These are phyloP conservation scores for Sclerospora graminicola DNA, from an alignment of 352 stramenopile species.

Conservation along the genomic window DNA sequence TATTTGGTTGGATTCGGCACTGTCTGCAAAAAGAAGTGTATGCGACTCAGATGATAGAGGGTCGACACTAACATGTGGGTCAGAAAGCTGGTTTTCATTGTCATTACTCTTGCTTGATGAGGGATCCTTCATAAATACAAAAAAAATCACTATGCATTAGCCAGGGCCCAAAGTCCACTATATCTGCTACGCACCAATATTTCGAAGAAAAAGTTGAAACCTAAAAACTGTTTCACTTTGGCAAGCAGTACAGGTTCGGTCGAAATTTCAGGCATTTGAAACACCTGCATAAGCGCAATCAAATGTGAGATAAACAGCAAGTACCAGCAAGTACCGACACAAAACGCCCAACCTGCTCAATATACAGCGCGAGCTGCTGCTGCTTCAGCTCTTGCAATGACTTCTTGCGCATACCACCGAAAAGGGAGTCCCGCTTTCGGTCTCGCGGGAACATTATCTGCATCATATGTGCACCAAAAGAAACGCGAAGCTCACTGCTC, in stretches of 20 bases:
- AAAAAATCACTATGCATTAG: background rate
- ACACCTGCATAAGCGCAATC: constrained; percentile 22
- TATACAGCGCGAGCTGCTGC: constrained; percentile 63
- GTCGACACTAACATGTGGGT: background rate
- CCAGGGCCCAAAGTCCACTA: background rate
- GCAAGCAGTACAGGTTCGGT: constrained; percentile 23
- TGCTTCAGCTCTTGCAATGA: constrained; percentile 53
- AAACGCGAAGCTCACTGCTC: constrained; percentile 44
- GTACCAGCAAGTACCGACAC: constrained; percentile 6
- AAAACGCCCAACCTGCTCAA: constrained; percentile 33
- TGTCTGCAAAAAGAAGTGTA: constrained; percentile 7
- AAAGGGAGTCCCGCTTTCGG: constrained; percentile 63
- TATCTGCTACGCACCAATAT: constrained; percentile 25
- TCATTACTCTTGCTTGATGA: constrained; percentile 8
- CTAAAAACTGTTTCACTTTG: constrained; percentile 49
- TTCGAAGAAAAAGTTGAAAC: constrained; percentile 61
- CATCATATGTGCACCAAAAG: constrained; percentile 42
- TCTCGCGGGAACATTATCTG: constrained; percentile 50
- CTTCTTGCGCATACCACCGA: constrained; percentile 58
- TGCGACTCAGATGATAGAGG: background rate
- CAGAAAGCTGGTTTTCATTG: constrained; percentile 2
- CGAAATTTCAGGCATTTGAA: constrained; percentile 38
- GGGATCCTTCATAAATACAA: constrained; percentile 3
- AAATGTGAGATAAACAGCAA: background rate
- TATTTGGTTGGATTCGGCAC: constrained; percentile 2